Evolutionary conservation across 1,284 basidiomycete species (phyloP).

Genomic region (Tremellales sp.): DNA sequence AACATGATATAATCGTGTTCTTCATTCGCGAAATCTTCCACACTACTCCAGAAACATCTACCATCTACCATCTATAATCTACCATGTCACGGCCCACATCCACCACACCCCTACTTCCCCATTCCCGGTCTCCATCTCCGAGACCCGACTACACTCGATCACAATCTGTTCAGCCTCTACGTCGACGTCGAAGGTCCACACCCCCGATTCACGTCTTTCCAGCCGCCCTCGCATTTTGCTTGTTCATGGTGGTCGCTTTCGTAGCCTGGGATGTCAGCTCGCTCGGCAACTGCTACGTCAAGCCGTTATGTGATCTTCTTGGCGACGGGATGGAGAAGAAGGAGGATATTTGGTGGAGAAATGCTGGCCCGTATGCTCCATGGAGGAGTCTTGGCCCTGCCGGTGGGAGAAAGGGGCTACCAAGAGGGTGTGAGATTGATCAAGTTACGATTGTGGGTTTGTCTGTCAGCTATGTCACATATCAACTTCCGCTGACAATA

Average conservation of each 20-base stretch:
- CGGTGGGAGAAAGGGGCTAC: conserved; percentile 23
- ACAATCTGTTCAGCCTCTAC: background rate
- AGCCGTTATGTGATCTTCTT: conserved; percentile 28
- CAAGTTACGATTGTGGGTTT: conserved; percentile 42
- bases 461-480: background rate
- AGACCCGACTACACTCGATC: background rate
- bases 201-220: conserved; percentile 75
- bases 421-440: conserved; percentile 38
- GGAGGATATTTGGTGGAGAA: conserved; percentile 30
- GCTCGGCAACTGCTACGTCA: conserved; percentile 29
- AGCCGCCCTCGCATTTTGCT: conserved; percentile 71
- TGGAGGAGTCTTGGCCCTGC: conserved; percentile 18
- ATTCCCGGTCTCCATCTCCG: background rate
- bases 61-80: background rate
- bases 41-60: background rate
- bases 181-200: conserved; percentile 8
- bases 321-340: conserved; percentile 16
- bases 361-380: conserved; percentile 40
- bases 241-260: conserved; percentile 66
- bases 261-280: conserved; percentile 62
- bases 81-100: background rate
- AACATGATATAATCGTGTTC: background rate
- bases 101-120: background rate
- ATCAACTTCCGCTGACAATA: background rate
- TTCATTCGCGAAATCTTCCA: background rate